Conservation (phyloP, 2,329 filamentous ascomycete genomes). For the Trichoderma atroviride region DNA sequence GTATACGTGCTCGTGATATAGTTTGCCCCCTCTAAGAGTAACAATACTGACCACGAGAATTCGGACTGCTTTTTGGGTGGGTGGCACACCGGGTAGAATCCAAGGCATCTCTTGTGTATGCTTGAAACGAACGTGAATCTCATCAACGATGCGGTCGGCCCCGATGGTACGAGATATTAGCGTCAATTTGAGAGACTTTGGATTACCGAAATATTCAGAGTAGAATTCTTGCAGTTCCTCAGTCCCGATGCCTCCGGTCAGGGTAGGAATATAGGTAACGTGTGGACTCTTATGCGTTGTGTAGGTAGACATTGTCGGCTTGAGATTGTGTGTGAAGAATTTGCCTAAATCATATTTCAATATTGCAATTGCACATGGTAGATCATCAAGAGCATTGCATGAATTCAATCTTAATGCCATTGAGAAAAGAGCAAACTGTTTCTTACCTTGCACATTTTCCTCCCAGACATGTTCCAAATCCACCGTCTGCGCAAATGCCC, state of each 20-base stretch:
- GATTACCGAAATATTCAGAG: constrained; percentile 65
- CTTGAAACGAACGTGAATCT: constrained; percentile 61
- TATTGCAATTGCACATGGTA: not conserved
- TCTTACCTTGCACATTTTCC: constrained; percentile 62
- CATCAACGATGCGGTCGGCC: constrained; percentile 65
- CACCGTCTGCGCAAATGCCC: constrained; percentile 64
- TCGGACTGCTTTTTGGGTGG: constrained; percentile 54
- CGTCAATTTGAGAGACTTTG: constrained; percentile 60
- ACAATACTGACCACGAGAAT: constrained; percentile 63
- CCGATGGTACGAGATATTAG: constrained; percentile 67
- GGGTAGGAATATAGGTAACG: constrained; percentile 68
- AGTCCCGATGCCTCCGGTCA: constrained; percentile 65
- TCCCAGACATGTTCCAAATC: constrained; percentile 68
- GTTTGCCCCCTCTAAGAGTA: constrained; percentile 59
- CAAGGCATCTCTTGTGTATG: constrained; percentile 61
- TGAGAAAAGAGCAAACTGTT: not conserved
- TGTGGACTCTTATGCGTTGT: constrained; percentile 65
- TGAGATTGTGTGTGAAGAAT: constrained; percentile 61
- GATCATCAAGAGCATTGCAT: not conserved
- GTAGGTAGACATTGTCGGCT: constrained; percentile 62
- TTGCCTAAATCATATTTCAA: constrained; percentile 39
- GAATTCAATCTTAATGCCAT: not conserved
- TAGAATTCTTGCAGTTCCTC: constrained; percentile 65
- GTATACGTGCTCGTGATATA: constrained; percentile 65
- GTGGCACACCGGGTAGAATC: constrained; percentile 62